phyloP scores from a whole-genome alignment of 208 protist species.

The Trypanosomatidae sp. region DNA sequence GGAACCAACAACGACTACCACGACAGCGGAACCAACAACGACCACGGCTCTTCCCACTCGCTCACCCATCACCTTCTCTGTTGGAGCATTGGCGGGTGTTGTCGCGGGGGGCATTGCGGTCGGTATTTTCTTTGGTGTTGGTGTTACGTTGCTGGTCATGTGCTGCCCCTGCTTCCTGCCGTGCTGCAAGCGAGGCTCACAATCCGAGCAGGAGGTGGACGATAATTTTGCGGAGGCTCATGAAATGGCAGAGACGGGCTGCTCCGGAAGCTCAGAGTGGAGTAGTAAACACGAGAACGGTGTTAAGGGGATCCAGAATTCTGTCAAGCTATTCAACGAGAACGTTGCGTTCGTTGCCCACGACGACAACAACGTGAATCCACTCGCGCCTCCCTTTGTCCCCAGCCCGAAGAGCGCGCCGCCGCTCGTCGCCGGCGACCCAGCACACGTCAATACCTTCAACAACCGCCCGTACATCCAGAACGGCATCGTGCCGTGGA shows the following conservation, averaged over 20 bases:
- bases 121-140: not conserved
- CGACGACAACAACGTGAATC: not conserved
- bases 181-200: not conserved
- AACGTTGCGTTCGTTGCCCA: not conserved
- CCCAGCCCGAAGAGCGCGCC: not conserved
- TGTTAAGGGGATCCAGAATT: too few relatives aligned
- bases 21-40: not conserved
- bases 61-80: not conserved
- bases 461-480: conserved; percentile 15
- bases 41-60: not conserved
- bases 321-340: not conserved
- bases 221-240: not conserved
- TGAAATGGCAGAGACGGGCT: not conserved
- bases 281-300: not conserved
- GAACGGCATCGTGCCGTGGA: conserved; percentile 32
- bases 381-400: not conserved
- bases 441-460: conserved; percentile 8
- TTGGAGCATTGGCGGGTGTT: not conserved
- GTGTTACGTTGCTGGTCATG: not conserved
- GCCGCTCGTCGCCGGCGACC: conserved; percentile 6
- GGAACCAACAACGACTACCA: not conserved
- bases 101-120: not conserved
- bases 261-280: not conserved
- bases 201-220: not conserved
- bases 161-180: not conserved